Evolutionary conservation across 768 basidiomycete species (phyloP), one percentile per base, ranked within the genome.

Genomic region (Mycena maculata): DNA sequence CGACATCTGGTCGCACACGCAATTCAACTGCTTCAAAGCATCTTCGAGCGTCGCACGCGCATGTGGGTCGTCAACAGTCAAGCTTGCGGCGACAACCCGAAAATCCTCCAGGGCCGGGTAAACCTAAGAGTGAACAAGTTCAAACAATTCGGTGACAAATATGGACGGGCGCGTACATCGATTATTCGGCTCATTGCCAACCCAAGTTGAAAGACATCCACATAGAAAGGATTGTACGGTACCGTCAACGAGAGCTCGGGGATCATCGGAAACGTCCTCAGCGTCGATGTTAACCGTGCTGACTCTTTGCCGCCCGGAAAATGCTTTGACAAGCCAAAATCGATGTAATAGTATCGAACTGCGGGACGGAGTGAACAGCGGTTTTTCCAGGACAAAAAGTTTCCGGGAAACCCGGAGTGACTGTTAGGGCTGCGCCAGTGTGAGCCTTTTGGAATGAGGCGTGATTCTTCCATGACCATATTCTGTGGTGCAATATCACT

Each of bases 261-360:
- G 39, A 55, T 55, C 27, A 48, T 59, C 44, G 42, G 42, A 48
- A 59, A 59, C 13, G 57, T 59, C 42, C 57, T 31, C 42, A 59
- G 44, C 13, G 57, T 59, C 42, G 25, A 5, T 23, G 44, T 47
- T 31, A 48, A 6, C 57, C 42, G 45, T 33, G 57, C 57, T 47
- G 27, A 31, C 42, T 59, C 57, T 25, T 47, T 47, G 44, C 57
- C 44, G 42, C 31, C 57, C 12, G 57, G 57, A 38, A 59, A 59
- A 47, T 59, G 45, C 57, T 31, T 59, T 33, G 75, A 72, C 18
- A 72, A 58, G 22, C 74, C 75, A 52, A 75, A 77, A 50, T 79
- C 76, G 33, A 76, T 76, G 49, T 75, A 71, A 44, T 72, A 76
- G 39, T 78, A 77, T 31, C 67, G 54, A 28, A 41, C 69, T 23